Percentiles rank a stretch among this genome's conserved stretches.
phyloP scores from a whole-genome alignment of 2,329 filamentous ascomycete genomes.

The Colletotrichum theobromicola region DNA sequence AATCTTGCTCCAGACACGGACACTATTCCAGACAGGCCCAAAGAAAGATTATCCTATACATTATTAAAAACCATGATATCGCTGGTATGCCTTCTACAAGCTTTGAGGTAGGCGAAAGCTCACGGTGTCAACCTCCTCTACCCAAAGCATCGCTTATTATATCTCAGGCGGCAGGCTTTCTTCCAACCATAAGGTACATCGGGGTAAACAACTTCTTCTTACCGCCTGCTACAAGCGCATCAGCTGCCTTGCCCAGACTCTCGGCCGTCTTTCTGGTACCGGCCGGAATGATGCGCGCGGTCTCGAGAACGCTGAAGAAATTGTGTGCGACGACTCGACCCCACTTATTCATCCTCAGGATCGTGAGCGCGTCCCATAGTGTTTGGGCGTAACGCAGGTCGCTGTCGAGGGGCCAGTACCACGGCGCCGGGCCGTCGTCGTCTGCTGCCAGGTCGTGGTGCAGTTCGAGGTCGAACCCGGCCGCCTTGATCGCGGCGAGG shows the following conservation, averaged over 20 bases:
- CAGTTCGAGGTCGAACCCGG: slow-evolving; percentile 69
- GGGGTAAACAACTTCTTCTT: slow-evolving; percentile 92
- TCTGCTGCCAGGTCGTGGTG: slow-evolving; percentile 63
- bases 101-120: not conserved
- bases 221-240: slow-evolving; percentile 86
- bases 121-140: rapidly evolving
- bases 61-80: too few species aligned
- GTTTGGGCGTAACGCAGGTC: slow-evolving; percentile 83
- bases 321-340: slow-evolving; percentile 78
- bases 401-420: slow-evolving; percentile 93
- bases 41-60: too few species aligned
- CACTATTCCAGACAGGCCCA: too few species aligned
- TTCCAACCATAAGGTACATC: slow-evolving; percentile 96
- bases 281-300: slow-evolving; percentile 73
- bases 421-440: slow-evolving; percentile 76
- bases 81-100: too few species aligned
- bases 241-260: slow-evolving; percentile 80
- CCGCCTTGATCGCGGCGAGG: slow-evolving; percentile 78
- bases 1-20: too few species aligned
- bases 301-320: slow-evolving; percentile 79
- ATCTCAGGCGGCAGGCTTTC: slow-evolving; percentile 67
- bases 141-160: not conserved
- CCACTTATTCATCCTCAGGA: slow-evolving; percentile 86
- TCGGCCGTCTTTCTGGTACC: slow-evolving; percentile 97
- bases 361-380: slow-evolving; percentile 79